Evolutionary conservation across 257 asterid species (phyloP).

Genomic region (Orobanche coerulescens): DNA sequence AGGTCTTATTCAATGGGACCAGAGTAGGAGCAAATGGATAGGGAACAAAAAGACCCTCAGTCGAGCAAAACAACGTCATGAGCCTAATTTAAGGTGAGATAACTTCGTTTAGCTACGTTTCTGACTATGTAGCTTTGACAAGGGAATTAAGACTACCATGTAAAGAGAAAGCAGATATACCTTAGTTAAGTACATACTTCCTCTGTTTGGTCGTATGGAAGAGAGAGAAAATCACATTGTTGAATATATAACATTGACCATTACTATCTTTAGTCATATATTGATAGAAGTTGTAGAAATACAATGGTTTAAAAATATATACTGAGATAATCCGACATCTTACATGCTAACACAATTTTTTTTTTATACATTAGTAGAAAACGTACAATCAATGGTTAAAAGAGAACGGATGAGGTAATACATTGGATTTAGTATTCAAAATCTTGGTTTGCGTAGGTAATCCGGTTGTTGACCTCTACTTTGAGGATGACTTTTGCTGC

Average conservation of each 20-base stretch:
- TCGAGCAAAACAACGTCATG: slow-evolving; percentile 34
- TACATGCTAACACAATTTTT: too few relatives aligned
- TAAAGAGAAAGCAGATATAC: neutral
- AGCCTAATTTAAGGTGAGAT: slow-evolving; percentile 59
- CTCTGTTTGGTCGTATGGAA: too few relatives aligned
- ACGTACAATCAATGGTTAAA: too few relatives aligned
- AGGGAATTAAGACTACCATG: neutral
- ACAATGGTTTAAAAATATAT: too few relatives aligned
- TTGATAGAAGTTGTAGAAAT: too few relatives aligned
- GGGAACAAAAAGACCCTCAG: slow-evolving; percentile 36
- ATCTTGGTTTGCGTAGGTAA: neutral
- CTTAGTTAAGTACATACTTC: neutral
- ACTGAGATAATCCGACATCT: too few relatives aligned
- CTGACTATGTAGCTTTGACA: neutral
- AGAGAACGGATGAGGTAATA: too few relatives aligned
- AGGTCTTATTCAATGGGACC: slow-evolving; percentile 73
- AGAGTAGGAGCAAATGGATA: slow-evolving; percentile 61
- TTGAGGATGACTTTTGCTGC: neutral
- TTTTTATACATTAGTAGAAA: too few relatives aligned
- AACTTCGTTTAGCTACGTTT: neutral
- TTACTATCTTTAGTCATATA: too few relatives aligned
- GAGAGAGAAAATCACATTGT: too few relatives aligned
- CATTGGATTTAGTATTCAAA: neutral
- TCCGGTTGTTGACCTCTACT: neutral
- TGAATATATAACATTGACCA: too few relatives aligned